Percentiles rank a stretch among this genome's conserved stretches.
Conservation (phyloP, 75 land plant genomes). For the Isoetes taiwanensis region DNA sequence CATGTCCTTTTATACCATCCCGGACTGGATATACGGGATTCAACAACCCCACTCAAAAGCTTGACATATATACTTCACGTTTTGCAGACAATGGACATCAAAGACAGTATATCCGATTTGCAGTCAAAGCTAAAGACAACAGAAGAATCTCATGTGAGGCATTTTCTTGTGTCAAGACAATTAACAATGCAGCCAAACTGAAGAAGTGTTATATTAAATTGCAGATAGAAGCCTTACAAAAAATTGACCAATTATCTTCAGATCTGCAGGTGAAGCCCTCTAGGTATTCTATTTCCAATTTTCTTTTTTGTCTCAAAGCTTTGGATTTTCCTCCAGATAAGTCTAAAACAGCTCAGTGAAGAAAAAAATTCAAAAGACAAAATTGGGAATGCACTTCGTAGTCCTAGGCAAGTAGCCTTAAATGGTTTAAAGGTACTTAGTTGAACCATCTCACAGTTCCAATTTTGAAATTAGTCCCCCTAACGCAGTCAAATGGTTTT, state of each 20-base stretch:
- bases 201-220: too few species aligned
- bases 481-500: neutral
- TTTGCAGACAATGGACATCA: too few species aligned
- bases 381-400: constrained; percentile 1
- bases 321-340: neutral
- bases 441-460: neutral
- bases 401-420: neutral
- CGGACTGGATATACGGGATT: too few species aligned
- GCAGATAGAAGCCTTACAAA: constrained; percentile 11
- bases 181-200: too few species aligned
- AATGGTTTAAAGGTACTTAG: neutral
- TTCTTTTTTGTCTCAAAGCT: too few species aligned
- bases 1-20: too few species aligned
- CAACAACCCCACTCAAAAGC: too few species aligned
- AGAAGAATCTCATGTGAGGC: constrained; percentile 7
- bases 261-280: constrained; percentile 7
- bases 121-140: constrained; percentile 5
- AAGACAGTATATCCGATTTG: too few species aligned
- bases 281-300: neutral
- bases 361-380: constrained; percentile 3
- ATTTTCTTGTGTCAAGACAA: too few species aligned
- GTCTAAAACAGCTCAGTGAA: neutral
- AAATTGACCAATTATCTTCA: constrained; percentile 1
- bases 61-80: too few species aligned
- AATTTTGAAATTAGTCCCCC: neutral